Evolutionary conservation across 2,329 filamentous ascomycete genomes (phyloP).

Genomic region (Fusarium proliferatum): DNA sequence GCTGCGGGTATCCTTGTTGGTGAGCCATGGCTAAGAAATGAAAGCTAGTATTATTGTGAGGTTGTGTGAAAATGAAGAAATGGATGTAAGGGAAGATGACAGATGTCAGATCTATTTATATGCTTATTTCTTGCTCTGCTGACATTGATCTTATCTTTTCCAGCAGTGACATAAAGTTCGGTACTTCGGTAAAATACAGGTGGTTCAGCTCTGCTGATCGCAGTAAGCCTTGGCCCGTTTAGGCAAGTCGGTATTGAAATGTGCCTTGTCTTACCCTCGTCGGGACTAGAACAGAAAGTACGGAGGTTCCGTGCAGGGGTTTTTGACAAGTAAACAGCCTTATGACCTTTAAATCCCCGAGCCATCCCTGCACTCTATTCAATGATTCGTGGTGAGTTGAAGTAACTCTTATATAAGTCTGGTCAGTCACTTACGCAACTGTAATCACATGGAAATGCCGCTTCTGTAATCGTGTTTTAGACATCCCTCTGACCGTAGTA

Average conservation of each 20-base stretch:
- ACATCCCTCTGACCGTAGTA: fast-evolving
- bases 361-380: neutral
- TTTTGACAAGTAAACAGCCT: neutral
- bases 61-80: too few relatives aligned
- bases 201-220: neutral
- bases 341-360: neutral
- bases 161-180: neutral
- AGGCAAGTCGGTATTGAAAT: neutral
- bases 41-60: too few relatives aligned
- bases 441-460: neutral
- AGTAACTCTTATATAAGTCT: neutral
- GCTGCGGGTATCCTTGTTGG: neutral
- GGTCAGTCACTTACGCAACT: neutral
- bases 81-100: too few relatives aligned
- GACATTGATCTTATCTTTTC: neutral
- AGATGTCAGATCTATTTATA: neutral
- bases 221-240: neutral
- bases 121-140: neutral
- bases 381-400: neutral
- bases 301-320: too few relatives aligned
- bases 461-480: fast-evolving
- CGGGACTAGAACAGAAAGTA: neutral
- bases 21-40: neutral
- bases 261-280: neutral
- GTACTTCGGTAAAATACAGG: neutral